Evolutionary conservation across 345 rosid species (phyloP), one percentile per base, ranked within the genome.

Genomic region (Stellera chamaejasme): DNA sequence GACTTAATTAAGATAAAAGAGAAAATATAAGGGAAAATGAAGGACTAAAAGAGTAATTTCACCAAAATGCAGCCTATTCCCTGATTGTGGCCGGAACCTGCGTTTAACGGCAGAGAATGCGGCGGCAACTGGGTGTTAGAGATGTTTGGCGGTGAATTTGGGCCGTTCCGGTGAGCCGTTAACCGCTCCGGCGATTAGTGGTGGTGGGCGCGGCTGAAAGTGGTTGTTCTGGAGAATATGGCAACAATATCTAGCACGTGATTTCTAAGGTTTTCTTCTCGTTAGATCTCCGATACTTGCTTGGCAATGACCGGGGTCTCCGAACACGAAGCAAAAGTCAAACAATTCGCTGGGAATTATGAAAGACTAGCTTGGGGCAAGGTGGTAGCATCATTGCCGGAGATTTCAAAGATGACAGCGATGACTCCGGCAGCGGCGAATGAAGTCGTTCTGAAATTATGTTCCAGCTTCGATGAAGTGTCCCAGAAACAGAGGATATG

Each of bases 261-360:
- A 67, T 85, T 48, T 48, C 42, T 32, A 88, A 88, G 64, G 93
- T 76, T 36, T 76, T 79, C 42, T 76, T 79, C 7, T 64, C 66
- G 10, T 81, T 90, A 51, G 71, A 61, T 36, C 73, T 88, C 19
- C 69, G 45, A 44, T 50, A 65, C 59, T 64, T 80, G 8, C 65
- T 85, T 47, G 87, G 96, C 51, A 87, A 77, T 36, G 82, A 77
- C 10, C 84, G 96, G 96, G 96, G 55, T 72, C 11, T 25, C 63
- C 9, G 73, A 79, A 45, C 90, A 85, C 57, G 88, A 79, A 58
- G 67, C 66, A 0, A 85, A 75, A 59, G 81, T 77, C 54, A 74
- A 6, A 52, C 85, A 77, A 50, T 88, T 80, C 72, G 72, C 73
- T 0, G 69, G 66, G 15, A 88, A 76, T 27, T 88, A 79, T 67